phyloP scores from a whole-genome alignment of 2,329 filamentous ascomycete genomes.

The Canariomyces notabilis region DNA sequence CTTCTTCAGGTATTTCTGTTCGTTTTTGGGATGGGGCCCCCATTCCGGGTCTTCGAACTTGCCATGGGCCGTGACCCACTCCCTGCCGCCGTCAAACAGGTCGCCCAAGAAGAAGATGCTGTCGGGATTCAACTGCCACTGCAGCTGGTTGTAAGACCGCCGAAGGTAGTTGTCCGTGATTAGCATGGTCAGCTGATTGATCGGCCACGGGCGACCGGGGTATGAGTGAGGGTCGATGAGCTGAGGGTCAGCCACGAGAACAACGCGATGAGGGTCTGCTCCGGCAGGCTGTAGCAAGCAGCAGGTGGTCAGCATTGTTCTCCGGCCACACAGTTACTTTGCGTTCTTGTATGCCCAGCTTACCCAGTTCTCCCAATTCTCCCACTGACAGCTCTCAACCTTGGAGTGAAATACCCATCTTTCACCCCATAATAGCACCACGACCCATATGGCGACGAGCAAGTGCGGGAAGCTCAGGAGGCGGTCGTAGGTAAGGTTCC shows the following conservation, averaged over 20 bases:
- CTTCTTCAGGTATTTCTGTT: slow-evolving; percentile 53
- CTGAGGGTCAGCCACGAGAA: slow-evolving; percentile 85
- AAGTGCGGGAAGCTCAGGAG: slow-evolving; percentile 60
- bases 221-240: slow-evolving; percentile 95
- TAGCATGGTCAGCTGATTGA: slow-evolving; percentile 48
- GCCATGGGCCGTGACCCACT: slow-evolving; percentile 75
- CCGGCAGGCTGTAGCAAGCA: slow-evolving; percentile 58
- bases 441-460: slow-evolving; percentile 67
- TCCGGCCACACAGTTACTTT: neutral
- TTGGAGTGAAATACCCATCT: slow-evolving; percentile 67
- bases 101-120: slow-evolving; percentile 89
- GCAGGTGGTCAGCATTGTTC: slow-evolving; percentile 15
- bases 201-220: slow-evolving; percentile 65
- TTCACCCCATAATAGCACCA: slow-evolving; percentile 81
- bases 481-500: slow-evolving; percentile 47
- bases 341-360: slow-evolving; percentile 27
- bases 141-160: slow-evolving; percentile 74
- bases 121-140: slow-evolving; percentile 72
- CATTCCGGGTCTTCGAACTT: slow-evolving; percentile 56
- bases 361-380: slow-evolving; percentile 91
- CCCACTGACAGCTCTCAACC: slow-evolving; percentile 72
- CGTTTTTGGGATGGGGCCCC: slow-evolving; percentile 47
- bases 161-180: slow-evolving; percentile 88
- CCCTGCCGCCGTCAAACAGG: slow-evolving; percentile 89
- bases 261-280: slow-evolving; percentile 75